Evolutionary conservation across 75 land plant genomes (phyloP), one percentile per base, ranked within the genome.

Genomic region (Larix kaempferi): DNA sequence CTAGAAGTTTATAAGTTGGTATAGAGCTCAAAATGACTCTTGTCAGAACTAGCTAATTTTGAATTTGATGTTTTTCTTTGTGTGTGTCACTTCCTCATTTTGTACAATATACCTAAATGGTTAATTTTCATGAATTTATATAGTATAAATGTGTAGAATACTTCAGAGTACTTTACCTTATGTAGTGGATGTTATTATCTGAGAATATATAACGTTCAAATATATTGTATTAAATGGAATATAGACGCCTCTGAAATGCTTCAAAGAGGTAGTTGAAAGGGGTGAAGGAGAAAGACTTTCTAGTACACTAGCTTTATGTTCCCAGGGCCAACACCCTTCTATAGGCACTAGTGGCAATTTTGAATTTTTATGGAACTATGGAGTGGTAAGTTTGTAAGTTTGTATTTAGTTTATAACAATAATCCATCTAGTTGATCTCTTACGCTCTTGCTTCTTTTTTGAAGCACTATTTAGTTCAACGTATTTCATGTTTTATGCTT

Each of bases 271-370:
- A 58, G 96, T 91, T 74, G 85, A 86, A 57, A 84, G 80, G 39
- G 88, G 92, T 78, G 87, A 92, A 56, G 16, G 41, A 41, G 98
- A 95, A 77, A 74, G 61, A 56, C 74, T 95, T 39, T 81, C 84
- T 37, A 89, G 98, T 71, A 77, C 87, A 41, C 87, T 95, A 49
- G 84, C 88, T 11, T 83, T 92, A 16, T 86, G 86, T 74, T 85
- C 86, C 17, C 93, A 92, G 94, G 98, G 98, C 10, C 90, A 87
- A 77, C 76, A 74, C 57, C 89, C 89, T 26, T 77, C 89, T 33
- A 75, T 93, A 77, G 98, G 98, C 35, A 95, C 94, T 33, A 96
- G 98, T 12, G 78, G 96, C 15, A 63, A 79, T 52, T 95, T 95
- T 80, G 89, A 91, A 29, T 17, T 95, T 33, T 60, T 88, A 12